Evolutionary conservation across 2,329 filamentous ascomycete species (phyloP).

Genomic region (Cylindrodendrum hubeiense): DNA sequence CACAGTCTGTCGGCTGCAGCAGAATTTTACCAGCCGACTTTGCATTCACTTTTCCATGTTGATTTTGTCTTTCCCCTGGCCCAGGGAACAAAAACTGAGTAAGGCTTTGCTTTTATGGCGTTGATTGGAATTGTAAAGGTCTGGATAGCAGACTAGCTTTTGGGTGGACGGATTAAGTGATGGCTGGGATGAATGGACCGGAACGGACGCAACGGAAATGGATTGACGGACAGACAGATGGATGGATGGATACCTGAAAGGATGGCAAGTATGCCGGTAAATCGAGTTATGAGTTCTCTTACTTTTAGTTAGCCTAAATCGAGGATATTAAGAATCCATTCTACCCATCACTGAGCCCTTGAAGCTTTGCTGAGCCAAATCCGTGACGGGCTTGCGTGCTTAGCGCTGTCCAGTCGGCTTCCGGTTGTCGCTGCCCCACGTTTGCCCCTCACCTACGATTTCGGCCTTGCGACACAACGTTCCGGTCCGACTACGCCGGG

Average conservation of each 20-base stretch:
- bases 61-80: conserved; percentile 24
- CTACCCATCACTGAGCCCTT: conserved; percentile 28
- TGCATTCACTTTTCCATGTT: conserved; percentile 31
- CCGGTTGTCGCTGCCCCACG: conserved; percentile 37
- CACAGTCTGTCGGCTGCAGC: conserved; percentile 5
- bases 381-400: conserved; percentile 42
- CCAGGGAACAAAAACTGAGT: conserved; percentile 34
- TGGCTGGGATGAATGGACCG: conserved; percentile 28
- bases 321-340: conserved; percentile 22
- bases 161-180: conserved; percentile 18
- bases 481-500: conserved; percentile 11
- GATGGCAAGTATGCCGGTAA: conserved; percentile 15
- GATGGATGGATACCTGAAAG: conserved; percentile 20
- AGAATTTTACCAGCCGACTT: conserved; percentile 9
- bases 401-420: conserved; percentile 29
- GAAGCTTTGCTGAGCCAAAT: conserved; percentile 31
- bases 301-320: conserved; percentile 25
- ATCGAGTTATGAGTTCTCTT: conserved; percentile 16
- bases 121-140: conserved; percentile 40
- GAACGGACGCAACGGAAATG: conserved; percentile 33
- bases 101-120: conserved; percentile 37
- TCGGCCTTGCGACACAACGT: conserved; percentile 21
- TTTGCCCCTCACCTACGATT: conserved; percentile 38
- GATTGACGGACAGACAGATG: conserved; percentile 20
- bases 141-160: conserved; percentile 32